These are phyloP conservation scores for Tephrocybe sp. DNA, from an alignment of 768 basidiomycete species.

Conservation along the genomic window DNA sequence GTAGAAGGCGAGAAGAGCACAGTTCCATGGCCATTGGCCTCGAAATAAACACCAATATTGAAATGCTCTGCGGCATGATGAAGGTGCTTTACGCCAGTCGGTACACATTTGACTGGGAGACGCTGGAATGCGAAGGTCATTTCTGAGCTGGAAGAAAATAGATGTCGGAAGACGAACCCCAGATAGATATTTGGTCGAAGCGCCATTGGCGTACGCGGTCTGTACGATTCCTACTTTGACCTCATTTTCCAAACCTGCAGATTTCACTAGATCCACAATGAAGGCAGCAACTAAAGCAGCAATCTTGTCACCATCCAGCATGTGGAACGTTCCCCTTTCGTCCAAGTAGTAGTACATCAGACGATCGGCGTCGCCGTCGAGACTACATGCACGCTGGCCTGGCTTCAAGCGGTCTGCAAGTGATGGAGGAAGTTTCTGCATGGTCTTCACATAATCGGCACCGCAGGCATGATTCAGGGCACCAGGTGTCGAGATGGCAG, in stretches of 20 bases:
- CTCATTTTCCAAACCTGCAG: constrained; percentile 72
- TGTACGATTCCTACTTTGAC: constrained; percentile 94
- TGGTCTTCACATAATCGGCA: constrained; percentile 96
- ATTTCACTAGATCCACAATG: constrained; percentile 85
- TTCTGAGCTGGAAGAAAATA: not conserved
- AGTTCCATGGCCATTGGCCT: constrained; percentile 98
- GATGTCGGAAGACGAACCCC: constrained; percentile 46
- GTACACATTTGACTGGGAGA: constrained; percentile 90
- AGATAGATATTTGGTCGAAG: constrained; percentile 87
- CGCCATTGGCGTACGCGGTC: constrained; percentile 98
- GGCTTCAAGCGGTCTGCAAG: constrained; percentile 58
- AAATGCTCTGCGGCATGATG: constrained; percentile 96
- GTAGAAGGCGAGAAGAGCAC: constrained; percentile 87
- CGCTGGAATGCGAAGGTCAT: constrained; percentile 46
- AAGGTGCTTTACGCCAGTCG: constrained; percentile 96
- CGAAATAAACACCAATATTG: constrained; percentile 97
- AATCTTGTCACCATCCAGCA: constrained; percentile 99
- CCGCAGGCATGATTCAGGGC: constrained; percentile 87
- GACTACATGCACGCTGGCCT: constrained; percentile 84
- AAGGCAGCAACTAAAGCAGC: constrained; percentile 90
- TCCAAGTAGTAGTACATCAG: constrained; percentile 94
- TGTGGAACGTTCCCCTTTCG: constrained; percentile 71
- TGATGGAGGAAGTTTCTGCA: constrained; percentile 81
- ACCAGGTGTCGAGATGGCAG: constrained; percentile 58
- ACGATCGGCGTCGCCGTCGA: constrained; percentile 97